Conservation (phyloP, 257 asterid genomes). For the Nicotiana attenuata region DNA sequence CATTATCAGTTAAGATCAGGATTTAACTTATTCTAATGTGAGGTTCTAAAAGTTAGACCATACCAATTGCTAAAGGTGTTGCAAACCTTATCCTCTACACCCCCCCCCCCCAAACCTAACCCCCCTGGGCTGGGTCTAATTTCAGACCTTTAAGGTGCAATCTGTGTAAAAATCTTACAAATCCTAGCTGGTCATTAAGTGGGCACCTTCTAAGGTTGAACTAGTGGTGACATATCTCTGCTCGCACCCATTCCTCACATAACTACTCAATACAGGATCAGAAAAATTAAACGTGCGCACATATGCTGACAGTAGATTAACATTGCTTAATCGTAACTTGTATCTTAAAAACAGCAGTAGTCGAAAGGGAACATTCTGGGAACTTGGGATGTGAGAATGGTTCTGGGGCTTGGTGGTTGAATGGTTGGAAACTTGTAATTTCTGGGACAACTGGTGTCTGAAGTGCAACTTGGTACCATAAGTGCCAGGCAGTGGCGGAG, state of each 20-base stretch:
- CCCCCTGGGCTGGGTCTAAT: too few relatives aligned
- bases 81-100: neutral
- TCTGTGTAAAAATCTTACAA: neutral
- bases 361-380: neutral
- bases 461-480: neutral
- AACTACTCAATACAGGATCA: neutral
- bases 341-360: neutral
- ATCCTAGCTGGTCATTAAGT: neutral
- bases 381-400: neutral
- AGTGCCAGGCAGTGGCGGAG: too few relatives aligned
- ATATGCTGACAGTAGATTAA: too few relatives aligned
- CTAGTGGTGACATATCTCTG: neutral
- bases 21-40: neutral
- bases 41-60: neutral
- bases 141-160: neutral
- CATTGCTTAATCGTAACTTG: neutral
- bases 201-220: neutral
- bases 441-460: neutral
- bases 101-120: too few relatives aligned
- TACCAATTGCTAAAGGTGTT: neutral
- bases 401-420: neutral
- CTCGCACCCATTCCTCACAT: neutral
- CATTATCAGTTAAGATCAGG: neutral
- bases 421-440: neutral
- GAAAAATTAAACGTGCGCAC: neutral